Conservation (phyloP, 306 rosid species). For the Mucuna pruriens region DNA sequence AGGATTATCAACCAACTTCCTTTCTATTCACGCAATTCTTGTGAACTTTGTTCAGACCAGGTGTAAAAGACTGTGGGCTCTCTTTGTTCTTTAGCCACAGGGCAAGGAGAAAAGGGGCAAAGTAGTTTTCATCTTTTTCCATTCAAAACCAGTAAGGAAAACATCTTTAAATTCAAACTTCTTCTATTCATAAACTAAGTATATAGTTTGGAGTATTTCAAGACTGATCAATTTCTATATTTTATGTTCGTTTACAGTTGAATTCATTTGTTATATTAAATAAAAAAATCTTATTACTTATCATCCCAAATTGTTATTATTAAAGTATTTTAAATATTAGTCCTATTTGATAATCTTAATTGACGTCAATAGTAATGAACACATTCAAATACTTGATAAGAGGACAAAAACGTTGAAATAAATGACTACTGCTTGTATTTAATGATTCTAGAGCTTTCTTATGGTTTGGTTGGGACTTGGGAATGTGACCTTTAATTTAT, state of each 20-base stretch:
- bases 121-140: not conserved
- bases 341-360: not conserved
- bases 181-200: not conserved
- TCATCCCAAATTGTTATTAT: not conserved
- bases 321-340: not conserved
- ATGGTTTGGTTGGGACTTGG: not conserved
- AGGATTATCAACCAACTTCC: not conserved
- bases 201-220: not conserved
- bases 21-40: slow-evolving; percentile 31
- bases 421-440: not conserved
- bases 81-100: not conserved
- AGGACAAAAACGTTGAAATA: not conserved
- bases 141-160: not conserved
- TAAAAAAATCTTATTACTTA: too few species aligned
- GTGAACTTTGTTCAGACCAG: not conserved
- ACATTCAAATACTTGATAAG: not conserved
- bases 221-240: not conserved
- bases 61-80: not conserved
- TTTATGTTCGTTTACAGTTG: not conserved
- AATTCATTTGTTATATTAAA: not conserved
- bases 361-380: not conserved
- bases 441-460: not conserved
- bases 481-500: not conserved
- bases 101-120: not conserved
- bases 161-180: not conserved